These are phyloP conservation scores for Asterophora parasitica DNA, from an alignment of 768 basidiomycete genomes.

Conservation along the genomic window DNA sequence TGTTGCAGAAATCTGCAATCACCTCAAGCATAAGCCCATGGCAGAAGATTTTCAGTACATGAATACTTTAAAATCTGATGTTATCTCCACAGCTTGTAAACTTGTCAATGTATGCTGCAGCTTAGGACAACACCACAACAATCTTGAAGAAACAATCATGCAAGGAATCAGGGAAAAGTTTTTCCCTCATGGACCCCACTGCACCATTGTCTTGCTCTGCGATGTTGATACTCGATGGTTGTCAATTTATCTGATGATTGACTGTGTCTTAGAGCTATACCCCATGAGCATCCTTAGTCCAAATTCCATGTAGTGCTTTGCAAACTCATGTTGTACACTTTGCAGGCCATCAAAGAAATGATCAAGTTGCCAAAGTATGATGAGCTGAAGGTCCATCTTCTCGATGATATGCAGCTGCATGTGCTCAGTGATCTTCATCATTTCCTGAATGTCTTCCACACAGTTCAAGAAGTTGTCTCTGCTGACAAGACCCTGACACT, in stretches of 20 bases:
- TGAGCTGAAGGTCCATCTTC: background rate
- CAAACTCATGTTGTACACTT: background rate
- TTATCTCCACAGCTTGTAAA: background rate
- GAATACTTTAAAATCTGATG: slow-evolving; percentile 1
- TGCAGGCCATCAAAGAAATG: slow-evolving; percentile 7
- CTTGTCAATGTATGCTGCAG: slow-evolving; percentile 13
- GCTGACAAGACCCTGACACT: slow-evolving; percentile 20
- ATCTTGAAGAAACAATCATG: slow-evolving; percentile 3
- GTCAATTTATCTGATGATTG: slow-evolving; percentile 29
- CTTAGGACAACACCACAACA: slow-evolving; percentile 13
- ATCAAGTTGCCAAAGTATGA: slow-evolving; percentile 1
- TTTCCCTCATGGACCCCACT: background rate
- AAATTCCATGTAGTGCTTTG: background rate
- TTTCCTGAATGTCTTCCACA: slow-evolving; percentile 20
- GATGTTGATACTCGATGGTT: slow-evolving; percentile 29
- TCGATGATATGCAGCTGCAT: slow-evolving; percentile 2
- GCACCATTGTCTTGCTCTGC: slow-evolving; percentile 16
- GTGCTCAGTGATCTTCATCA: slow-evolving; percentile 20
- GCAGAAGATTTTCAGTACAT: background rate
- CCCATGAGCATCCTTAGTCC: slow-evolving; percentile 8
- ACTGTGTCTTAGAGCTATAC: slow-evolving; percentile 20
- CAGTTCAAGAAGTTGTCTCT: slow-evolving; percentile 18
- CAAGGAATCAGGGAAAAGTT: slow-evolving; percentile 6
- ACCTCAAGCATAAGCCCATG: background rate
- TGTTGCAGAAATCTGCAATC: background rate